A percentile compares a stretch with the other conserved stretches of the same genome.
These are phyloP conservation scores for Ophiognomonia clavigignenti-juglandacearum DNA, from an alignment of 2,329 filamentous ascomycete species.

Conservation along the genomic window DNA sequence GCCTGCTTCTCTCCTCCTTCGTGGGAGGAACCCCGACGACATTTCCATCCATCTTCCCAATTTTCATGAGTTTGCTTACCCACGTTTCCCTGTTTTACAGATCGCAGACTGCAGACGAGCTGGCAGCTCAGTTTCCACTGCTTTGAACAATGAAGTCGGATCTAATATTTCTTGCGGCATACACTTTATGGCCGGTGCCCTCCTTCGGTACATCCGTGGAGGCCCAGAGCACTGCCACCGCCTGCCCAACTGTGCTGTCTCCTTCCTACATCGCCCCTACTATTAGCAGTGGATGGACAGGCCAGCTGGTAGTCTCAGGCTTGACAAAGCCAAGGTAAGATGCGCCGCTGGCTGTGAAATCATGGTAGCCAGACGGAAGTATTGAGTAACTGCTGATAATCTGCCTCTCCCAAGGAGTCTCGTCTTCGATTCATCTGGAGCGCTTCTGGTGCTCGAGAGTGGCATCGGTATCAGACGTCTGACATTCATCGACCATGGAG, in stretches of 20 bases:
- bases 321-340: slow-evolving; percentile 34
- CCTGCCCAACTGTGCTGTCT: slow-evolving; percentile 19
- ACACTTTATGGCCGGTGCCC: background rate
- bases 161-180: background rate
- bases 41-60: too few relatives aligned
- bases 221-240: background rate
- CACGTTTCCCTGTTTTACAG: too few relatives aligned
- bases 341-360: too few relatives aligned
- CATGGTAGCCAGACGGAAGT: too few relatives aligned
- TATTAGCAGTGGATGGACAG: slow-evolving; percentile 38
- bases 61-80: too few relatives aligned
- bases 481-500: slow-evolving; percentile 35
- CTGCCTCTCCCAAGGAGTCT: slow-evolving; percentile 26
- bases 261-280: slow-evolving; percentile 31
- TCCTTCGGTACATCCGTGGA: background rate
- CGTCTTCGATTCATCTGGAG: slow-evolving; percentile 38
- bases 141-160: background rate
- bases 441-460: slow-evolving; percentile 39
- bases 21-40: too few relatives aligned
- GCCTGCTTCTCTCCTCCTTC: too few relatives aligned
- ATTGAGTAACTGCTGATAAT: background rate
- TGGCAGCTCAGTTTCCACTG: background rate
- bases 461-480: slow-evolving; percentile 38
- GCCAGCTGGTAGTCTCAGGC: slow-evolving; percentile 36
- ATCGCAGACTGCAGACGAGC: too few relatives aligned